These are phyloP conservation scores for Euphorbia schlechtendalii DNA, from an alignment of 441 rosid species.

Conservation along the genomic window DNA sequence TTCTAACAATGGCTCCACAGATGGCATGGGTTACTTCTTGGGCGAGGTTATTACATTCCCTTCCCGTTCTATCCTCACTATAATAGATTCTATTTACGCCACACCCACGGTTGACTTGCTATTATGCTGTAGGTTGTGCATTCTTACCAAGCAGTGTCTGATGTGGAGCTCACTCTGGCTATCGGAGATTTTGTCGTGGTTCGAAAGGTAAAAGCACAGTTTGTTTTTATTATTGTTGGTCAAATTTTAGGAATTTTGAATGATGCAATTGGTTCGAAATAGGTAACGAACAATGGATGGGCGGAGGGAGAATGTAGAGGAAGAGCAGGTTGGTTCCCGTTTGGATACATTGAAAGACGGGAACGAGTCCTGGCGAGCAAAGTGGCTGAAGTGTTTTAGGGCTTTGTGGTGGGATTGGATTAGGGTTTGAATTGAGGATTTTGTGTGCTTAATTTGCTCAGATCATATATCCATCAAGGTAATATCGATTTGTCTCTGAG, in stretches of 20 bases:
- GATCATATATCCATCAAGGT: slow-evolving; percentile 5
- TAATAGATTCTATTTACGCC: background rate
- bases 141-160: slow-evolving; percentile 59
- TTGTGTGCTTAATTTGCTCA: slow-evolving; percentile 20
- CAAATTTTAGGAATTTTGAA: slow-evolving; percentile 1
- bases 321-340: slow-evolving; percentile 93
- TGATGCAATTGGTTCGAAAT: slow-evolving; percentile 18
- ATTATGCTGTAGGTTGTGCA: slow-evolving; percentile 47
- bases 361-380: slow-evolving; percentile 70
- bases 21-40: slow-evolving; percentile 46
- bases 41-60: slow-evolving; percentile 29
- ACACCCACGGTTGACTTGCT: background rate
- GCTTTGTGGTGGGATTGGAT: no score
- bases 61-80: background rate
- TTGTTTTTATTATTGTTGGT: background rate
- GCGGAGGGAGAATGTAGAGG: slow-evolving; percentile 96
- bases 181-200: slow-evolving; percentile 81
- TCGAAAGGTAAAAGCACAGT: slow-evolving; percentile 47
- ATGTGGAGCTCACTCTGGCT: slow-evolving; percentile 61
- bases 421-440: slow-evolving; percentile 20
- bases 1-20: slow-evolving; percentile 49
- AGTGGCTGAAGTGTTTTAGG: slow-evolving; percentile 64
- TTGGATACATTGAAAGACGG: slow-evolving; percentile 67
- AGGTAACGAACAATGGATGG: slow-evolving; percentile 86
- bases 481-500: slow-evolving; percentile 9